Base-by-base conservation (phyloP, 2,329 filamentous ascomycete species). In the Paraphoma chrysanthemicola region DNA sequence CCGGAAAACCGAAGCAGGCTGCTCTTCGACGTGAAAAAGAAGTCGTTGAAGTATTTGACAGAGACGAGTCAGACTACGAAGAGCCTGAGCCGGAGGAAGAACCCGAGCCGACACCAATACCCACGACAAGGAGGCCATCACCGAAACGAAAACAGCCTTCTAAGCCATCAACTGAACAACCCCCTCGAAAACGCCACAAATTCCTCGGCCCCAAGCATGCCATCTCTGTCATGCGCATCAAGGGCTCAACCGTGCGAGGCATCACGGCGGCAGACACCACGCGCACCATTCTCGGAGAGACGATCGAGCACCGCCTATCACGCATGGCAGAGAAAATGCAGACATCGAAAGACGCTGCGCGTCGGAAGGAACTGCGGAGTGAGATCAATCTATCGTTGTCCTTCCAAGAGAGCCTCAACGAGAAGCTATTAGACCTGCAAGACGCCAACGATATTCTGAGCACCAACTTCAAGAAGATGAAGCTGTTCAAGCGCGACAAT, bases 211-310 rank as follows among this genome's bases (percentile, higher is more conserved):
- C 62, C 29, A 72, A 69, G 68, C 59, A 67, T 58, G 70, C 51
- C 53, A 76, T 52, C 57, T 71, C 56, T 58, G 65, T 64, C 66
- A 75, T 77, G 77, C 69, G 73, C 75, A 57, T 80, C 74, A 64
- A 79, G 72, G 68, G 69, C 14, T 64, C 68, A 12, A 59, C 64
- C 0, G 65, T 75, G 5, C 67, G 66, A 38, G 70, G 70, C 17
- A 79, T 84, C 53, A 85, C 83, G 51, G 77, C 79, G 1, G 82
- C 82, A 39, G 83, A 85, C 53, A 82, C 84, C 2, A 77, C 85
- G 68, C 79, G 60, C 77, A 85, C 71, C 71, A 82, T 72, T 50
- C 81, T 83, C 51, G 78, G 80, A 54, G 82, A 85, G 57, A 80
- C 79, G 1, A 75, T 84, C 16, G 78, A 82, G 48, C 76, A 80